phyloP scores from a whole-genome alignment of 2,329 filamentous ascomycete genomes.

The Colletotrichum phormii region DNA sequence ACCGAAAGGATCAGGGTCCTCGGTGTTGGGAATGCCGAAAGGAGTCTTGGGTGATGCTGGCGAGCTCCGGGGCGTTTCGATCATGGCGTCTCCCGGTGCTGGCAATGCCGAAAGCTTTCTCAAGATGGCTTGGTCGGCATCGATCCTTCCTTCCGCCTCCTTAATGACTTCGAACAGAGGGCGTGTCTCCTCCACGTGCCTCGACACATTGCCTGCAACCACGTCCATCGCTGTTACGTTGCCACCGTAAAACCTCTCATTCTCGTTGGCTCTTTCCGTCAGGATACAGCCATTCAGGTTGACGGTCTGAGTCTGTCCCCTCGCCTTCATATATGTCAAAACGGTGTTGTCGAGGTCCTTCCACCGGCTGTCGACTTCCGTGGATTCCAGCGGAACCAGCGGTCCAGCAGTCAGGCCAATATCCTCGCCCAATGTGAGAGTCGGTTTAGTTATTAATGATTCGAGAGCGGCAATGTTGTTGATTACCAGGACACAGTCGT shows the following conservation, averaged over 20 bases:
- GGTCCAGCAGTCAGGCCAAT: slow-evolving; percentile 83
- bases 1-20: slow-evolving; percentile 93
- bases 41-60: slow-evolving; percentile 45
- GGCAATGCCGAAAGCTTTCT: slow-evolving; percentile 72
- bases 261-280: slow-evolving; percentile 68
- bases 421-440: slow-evolving; percentile 85
- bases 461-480: slow-evolving; percentile 88
- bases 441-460: slow-evolving; percentile 78
- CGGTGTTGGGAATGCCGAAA: slow-evolving; percentile 82
- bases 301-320: slow-evolving; percentile 65
- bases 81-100: slow-evolving; percentile 79
- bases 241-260: slow-evolving; percentile 67
- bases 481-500: slow-evolving; percentile 94
- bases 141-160: slow-evolving; percentile 84
- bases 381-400: slow-evolving; percentile 66
- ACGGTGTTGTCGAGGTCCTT: slow-evolving; percentile 66
- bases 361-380: slow-evolving; percentile 64
- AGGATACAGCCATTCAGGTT: slow-evolving; percentile 68
- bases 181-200: slow-evolving; percentile 64
- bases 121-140: slow-evolving; percentile 77
- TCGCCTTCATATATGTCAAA: slow-evolving; percentile 69
- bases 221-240: slow-evolving; percentile 66
- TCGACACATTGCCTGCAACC: slow-evolving; percentile 66
- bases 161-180: slow-evolving; percentile 85
- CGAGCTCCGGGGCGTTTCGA: slow-evolving; percentile 56